Evolutionary conservation across 768 basidiomycete genomes (phyloP).

Genomic region (Russula griseocarnosa): DNA sequence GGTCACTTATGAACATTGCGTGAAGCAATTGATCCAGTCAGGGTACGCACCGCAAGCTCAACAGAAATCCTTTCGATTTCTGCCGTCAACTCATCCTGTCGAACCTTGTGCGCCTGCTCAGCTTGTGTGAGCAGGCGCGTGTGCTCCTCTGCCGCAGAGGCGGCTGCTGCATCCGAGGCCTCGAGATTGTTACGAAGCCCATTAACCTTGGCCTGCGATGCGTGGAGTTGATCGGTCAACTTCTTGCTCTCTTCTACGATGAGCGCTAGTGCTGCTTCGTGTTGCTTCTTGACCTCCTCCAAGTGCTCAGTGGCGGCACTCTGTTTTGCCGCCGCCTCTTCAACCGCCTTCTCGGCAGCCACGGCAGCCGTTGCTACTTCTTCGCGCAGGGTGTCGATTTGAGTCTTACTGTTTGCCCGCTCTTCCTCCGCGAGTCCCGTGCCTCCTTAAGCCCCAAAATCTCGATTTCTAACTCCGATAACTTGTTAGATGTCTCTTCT

Average conservation of each 20-base stretch:
- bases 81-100: slow-evolving; percentile 50
- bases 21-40: neutral
- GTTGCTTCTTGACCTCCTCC: slow-evolving; percentile 41
- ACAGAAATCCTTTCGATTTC: slow-evolving; percentile 52
- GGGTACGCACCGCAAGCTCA: slow-evolving; percentile 60
- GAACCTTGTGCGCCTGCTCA: slow-evolving; percentile 47
- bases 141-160: slow-evolving; percentile 47
- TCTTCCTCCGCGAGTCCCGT: slow-evolving; percentile 63
- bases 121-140: slow-evolving; percentile 48
- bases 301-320: slow-evolving; percentile 41
- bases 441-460: slow-evolving; percentile 71
- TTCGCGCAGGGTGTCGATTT: slow-evolving; percentile 50
- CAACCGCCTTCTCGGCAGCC: slow-evolving; percentile 46
- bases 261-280: slow-evolving; percentile 46
- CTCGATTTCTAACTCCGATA: slow-evolving; percentile 80
- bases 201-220: slow-evolving; percentile 39
- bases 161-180: slow-evolving; percentile 41
- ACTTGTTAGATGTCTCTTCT: slow-evolving; percentile 63
- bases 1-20: slow-evolving; percentile 12
- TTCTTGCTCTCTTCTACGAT: slow-evolving; percentile 38
- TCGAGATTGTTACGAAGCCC: slow-evolving; percentile 46
- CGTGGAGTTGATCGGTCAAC: slow-evolving; percentile 23
- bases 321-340: slow-evolving; percentile 48
- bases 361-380: slow-evolving; percentile 48
- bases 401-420: slow-evolving; percentile 43